Percentiles rank a stretch among this genome's conserved stretches.
These are phyloP conservation scores for Podila horticola DNA, from an alignment of 192 early-diverging fungal genomes.

Conservation along the genomic window DNA sequence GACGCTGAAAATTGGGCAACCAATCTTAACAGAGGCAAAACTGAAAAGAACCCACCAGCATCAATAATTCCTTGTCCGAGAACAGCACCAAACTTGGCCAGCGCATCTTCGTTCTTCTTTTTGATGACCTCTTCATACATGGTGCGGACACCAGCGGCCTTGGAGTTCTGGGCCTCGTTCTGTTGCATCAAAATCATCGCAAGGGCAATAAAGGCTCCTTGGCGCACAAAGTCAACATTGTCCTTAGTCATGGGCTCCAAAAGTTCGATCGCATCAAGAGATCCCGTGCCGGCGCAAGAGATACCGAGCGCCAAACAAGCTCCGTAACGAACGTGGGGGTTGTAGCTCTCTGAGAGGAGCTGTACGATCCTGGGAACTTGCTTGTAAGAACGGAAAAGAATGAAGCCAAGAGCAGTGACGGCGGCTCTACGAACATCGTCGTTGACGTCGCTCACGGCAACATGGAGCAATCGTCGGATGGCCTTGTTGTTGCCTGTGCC, in stretches of 20 bases:
- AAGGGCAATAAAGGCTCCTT: slow-evolving; percentile 94
- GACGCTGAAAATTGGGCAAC: not conserved
- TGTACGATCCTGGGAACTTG: slow-evolving; percentile 99
- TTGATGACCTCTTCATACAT: slow-evolving; percentile 88
- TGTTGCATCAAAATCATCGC: slow-evolving; percentile 98
- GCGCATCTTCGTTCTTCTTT: slow-evolving; percentile 92
- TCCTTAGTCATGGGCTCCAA: slow-evolving; percentile 99
- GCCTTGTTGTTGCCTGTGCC: slow-evolving; percentile 99
- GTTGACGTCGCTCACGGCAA: slow-evolving; percentile 98
- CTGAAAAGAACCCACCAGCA: slow-evolving; percentile 67
- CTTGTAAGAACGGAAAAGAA: slow-evolving; percentile 90
- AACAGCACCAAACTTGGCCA: slow-evolving; percentile 96
- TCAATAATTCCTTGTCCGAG: slow-evolving; percentile 98
- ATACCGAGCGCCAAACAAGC: slow-evolving; percentile 97
- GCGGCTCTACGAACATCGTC: slow-evolving; percentile 99
- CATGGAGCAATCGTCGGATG: slow-evolving; percentile 91
- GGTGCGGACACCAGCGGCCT: slow-evolving; percentile 85
- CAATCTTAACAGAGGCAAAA: not conserved
- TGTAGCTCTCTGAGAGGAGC: slow-evolving; percentile 96
- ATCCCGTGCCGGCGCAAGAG: slow-evolving; percentile 95
- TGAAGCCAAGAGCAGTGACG: slow-evolving; percentile 95
- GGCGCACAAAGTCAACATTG: slow-evolving; percentile 96
- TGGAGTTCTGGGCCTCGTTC: slow-evolving; percentile 84
- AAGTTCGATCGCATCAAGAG: slow-evolving; percentile 89
- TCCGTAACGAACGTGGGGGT: slow-evolving; percentile 98